A percentile compares a stretch with the other conserved stretches of the same genome.
phyloP scores from a whole-genome alignment of 805 yeast genomes.

The Yamadazyma ubonensis region DNA sequence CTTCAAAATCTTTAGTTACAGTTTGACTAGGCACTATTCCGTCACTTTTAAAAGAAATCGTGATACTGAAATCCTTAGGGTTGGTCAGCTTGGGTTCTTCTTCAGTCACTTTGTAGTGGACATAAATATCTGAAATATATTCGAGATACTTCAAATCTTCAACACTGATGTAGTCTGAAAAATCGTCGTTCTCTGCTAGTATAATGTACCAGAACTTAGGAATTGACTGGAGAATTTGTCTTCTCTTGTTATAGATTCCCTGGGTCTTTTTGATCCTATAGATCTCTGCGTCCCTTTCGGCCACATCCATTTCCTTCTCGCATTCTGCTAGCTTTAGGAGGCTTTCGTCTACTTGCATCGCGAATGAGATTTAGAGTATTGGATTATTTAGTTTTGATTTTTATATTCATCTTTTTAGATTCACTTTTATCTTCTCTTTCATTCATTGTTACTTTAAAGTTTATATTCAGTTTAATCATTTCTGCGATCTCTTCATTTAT shows the following conservation, averaged over 20 bases:
- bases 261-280: conserved; percentile 52
- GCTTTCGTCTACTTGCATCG: conserved; percentile 24
- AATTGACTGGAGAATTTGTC: conserved; percentile 49
- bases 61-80: conserved; percentile 55
- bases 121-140: conserved; percentile 58
- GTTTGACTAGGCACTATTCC: conserved; percentile 53
- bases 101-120: conserved; percentile 49
- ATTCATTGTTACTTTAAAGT: too few relatives aligned
- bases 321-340: conserved; percentile 51
- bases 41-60: conserved; percentile 51
- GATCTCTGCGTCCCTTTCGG: conserved; percentile 60
- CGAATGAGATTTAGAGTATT: too few relatives aligned
- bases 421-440: too few relatives aligned
- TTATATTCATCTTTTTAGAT: too few relatives aligned
- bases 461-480: too few relatives aligned
- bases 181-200: conserved; percentile 78
- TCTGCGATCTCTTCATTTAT: too few relatives aligned
- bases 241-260: conserved; percentile 58
- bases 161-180: conserved; percentile 72
- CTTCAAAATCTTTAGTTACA: conserved; percentile 58
- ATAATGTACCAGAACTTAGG: conserved; percentile 89
- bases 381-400: too few relatives aligned
- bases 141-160: conserved; percentile 80
- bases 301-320: conserved; percentile 56
- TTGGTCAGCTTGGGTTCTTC: conserved; percentile 21